Percentiles rank a stretch among this genome's conserved stretches.
phyloP scores from a whole-genome alignment of 2,329 filamentous ascomycete species.

The Sporothrix brasiliensis region DNA sequence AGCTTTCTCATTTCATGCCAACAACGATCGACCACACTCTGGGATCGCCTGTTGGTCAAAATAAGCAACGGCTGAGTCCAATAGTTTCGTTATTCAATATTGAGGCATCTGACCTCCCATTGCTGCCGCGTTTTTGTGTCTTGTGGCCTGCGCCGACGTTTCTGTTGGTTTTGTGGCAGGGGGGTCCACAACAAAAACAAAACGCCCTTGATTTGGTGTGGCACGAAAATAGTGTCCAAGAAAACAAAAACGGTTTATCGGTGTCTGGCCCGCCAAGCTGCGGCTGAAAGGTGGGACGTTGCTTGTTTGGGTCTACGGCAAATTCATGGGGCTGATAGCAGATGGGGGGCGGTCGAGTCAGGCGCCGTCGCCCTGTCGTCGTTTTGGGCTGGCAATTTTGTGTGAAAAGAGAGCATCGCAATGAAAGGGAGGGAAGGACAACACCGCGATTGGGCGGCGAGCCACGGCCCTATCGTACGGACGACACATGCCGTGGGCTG shows the following conservation, averaged over 20 bases:
- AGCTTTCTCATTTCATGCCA: not conserved
- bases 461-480: not conserved
- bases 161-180: not conserved
- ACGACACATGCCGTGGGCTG: not conserved
- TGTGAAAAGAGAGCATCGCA: not conserved
- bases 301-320: slow-evolving; percentile 7
- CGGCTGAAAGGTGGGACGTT: slow-evolving; percentile 27
- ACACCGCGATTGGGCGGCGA: not conserved
- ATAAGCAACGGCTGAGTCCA: too few species aligned
- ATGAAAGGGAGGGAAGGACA: not conserved
- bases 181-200: not conserved
- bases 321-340: not conserved
- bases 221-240: not conserved
- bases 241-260: not conserved
- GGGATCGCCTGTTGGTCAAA: too few species aligned
- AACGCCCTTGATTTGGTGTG: not conserved
- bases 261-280: slow-evolving; percentile 26
- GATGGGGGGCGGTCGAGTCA: not conserved
- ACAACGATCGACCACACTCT: too few species aligned
- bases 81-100: too few species aligned
- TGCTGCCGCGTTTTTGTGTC: not conserved
- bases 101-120: too few species aligned
- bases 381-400: too few species aligned
- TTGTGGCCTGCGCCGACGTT: not conserved
- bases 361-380: not conserved